phyloP scores from a whole-genome alignment of 1,139 yeast genomes.

The Hansenula sp. region DNA sequence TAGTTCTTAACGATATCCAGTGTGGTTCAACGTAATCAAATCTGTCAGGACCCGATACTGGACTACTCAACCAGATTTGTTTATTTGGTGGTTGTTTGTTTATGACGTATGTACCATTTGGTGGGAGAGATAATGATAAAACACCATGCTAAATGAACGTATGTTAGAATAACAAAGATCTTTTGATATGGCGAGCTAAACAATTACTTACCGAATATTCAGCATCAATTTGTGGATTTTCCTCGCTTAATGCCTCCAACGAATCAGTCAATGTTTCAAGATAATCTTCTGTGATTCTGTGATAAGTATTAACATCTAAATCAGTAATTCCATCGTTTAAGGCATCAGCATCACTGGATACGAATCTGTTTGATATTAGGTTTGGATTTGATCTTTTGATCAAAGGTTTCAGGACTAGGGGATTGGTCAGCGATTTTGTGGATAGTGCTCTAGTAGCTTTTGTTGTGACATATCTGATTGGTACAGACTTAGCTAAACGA shows the following conservation, averaged over 20 bases:
- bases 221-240: conserved; percentile 58
- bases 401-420: background rate
- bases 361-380: background rate
- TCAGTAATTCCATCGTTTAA: conserved; percentile 37
- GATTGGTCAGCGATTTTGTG: background rate
- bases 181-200: no score
- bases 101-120: conserved; percentile 74
- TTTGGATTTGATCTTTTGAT: background rate
- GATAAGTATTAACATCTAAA: conserved; percentile 48
- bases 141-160: conserved; percentile 61
- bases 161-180: no score
- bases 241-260: conserved; percentile 57
- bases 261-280: conserved; percentile 60
- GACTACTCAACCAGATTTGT: conserved; percentile 87
- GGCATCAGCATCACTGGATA: background rate
- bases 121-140: conserved; percentile 60
- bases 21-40: conserved; percentile 51
- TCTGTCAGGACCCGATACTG: conserved; percentile 80
- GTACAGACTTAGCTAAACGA: background rate
- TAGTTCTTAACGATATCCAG: conserved; percentile 59
- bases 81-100: conserved; percentile 90
- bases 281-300: conserved; percentile 52
- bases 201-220: conserved; percentile 36
- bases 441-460: background rate
- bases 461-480: background rate